phyloP scores from a whole-genome alignment of 2,329 filamentous ascomycete genomes.

The Cryphonectria parasitica region DNA sequence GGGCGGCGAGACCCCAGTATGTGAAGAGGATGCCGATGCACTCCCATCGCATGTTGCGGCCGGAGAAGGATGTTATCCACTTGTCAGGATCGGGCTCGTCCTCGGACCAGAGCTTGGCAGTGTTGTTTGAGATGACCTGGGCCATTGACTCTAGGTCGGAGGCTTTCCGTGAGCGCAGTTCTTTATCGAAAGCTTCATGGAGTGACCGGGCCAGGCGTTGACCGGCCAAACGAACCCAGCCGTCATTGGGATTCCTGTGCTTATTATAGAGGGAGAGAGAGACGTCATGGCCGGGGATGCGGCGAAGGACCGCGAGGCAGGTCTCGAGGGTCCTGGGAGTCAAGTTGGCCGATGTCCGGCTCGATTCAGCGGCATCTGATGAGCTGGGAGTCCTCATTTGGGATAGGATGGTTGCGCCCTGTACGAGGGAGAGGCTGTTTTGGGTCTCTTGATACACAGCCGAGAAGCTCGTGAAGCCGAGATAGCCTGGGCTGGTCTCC shows the following conservation, averaged over 20 bases:
- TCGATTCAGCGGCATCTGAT: not conserved
- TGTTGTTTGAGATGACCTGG: constrained; percentile 43
- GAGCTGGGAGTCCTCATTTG: constrained; percentile 2
- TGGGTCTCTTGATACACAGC: constrained; percentile 48
- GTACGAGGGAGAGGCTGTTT: constrained; percentile 42
- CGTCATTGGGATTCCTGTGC: constrained; percentile 34
- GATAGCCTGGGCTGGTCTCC: constrained; percentile 41
- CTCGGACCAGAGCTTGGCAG: constrained; percentile 41
- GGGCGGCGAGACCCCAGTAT: constrained; percentile 29
- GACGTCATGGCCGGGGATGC: constrained; percentile 38
- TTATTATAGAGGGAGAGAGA: constrained; percentile 33
- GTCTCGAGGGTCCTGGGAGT: constrained; percentile 40
- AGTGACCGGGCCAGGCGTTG: constrained; percentile 39
- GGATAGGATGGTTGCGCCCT: constrained; percentile 28
- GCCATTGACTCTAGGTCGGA: constrained; percentile 43
- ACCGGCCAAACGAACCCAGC: constrained; percentile 40
- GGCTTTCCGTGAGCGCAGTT: constrained; percentile 36
- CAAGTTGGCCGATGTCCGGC: constrained; percentile 8
- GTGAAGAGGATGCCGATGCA: constrained; percentile 45
- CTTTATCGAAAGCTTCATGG: constrained; percentile 38
- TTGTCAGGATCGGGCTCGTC: constrained; percentile 39
- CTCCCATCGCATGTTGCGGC: constrained; percentile 48
- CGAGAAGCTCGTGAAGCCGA: constrained; percentile 51
- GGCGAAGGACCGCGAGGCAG: constrained; percentile 43
- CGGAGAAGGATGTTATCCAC: constrained; percentile 47